Evolutionary conservation across 352 stramenopile genomes (phyloP).

Genomic region (Pythium vanterpoolii): DNA sequence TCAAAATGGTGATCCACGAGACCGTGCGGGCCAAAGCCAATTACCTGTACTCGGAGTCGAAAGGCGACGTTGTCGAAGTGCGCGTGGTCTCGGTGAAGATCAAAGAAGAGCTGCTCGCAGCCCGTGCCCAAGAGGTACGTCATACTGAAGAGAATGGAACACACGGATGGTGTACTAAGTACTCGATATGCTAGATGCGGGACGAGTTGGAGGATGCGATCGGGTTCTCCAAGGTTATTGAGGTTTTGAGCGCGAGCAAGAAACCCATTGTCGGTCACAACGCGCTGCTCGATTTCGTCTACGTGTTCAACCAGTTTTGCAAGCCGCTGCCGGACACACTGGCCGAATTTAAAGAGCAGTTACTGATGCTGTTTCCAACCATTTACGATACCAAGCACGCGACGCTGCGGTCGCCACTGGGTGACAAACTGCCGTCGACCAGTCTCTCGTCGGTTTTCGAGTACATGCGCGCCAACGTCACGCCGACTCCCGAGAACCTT

Average conservation of each 20-base stretch:
- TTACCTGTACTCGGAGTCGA: constrained; percentile 58
- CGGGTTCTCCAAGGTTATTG: constrained; percentile 78
- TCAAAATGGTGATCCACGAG: constrained; percentile 71
- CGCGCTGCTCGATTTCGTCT: constrained; percentile 80
- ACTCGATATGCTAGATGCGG: constrained; percentile 34
- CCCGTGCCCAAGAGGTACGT: constrained; percentile 34
- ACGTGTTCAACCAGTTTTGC: constrained; percentile 84
- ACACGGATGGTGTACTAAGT: neutral
- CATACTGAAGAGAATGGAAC: too few species aligned
- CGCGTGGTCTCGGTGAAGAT: constrained; percentile 58
- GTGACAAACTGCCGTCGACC: constrained; percentile 56
- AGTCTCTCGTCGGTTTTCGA: constrained; percentile 67
- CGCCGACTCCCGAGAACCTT: constrained; percentile 46
- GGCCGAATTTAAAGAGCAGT: constrained; percentile 65
- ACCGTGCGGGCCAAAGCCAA: constrained; percentile 50
- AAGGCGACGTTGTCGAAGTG: constrained; percentile 46
- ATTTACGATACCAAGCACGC: constrained; percentile 84
- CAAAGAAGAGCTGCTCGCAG: constrained; percentile 59
- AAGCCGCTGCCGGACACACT: constrained; percentile 66
- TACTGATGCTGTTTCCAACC: constrained; percentile 63
- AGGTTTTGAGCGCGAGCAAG: constrained; percentile 65
- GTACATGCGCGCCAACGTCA: constrained; percentile 71
- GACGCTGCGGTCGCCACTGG: constrained; percentile 47
- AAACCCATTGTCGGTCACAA: constrained; percentile 82
- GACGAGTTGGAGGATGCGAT: constrained; percentile 65